Evolutionary conservation across 176 grass and related monocot genomes (phyloP).

Genomic region (Avena insularis): DNA sequence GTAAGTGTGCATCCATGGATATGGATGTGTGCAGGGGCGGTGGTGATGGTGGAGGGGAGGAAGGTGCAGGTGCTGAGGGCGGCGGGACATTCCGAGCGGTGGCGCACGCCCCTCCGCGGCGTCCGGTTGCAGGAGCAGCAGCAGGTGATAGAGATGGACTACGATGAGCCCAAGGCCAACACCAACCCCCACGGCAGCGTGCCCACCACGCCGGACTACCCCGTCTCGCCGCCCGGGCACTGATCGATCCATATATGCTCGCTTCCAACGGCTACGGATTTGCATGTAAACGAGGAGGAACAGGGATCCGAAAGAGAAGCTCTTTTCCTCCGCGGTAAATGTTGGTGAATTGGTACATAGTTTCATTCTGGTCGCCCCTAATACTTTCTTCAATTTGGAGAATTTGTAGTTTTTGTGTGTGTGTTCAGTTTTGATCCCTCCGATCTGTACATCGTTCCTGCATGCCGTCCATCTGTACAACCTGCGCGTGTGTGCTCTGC

Average conservation of each 20-base stretch:
- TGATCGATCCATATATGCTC: background rate
- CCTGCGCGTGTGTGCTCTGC: background rate
- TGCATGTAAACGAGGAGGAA: background rate
- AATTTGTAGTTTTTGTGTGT: background rate
- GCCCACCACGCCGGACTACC: conserved; percentile 31
- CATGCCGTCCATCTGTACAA: background rate
- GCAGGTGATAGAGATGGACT: conserved; percentile 54
- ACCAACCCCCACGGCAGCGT: conserved; percentile 61
- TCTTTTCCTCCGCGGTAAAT: background rate
- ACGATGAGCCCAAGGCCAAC: conserved; percentile 59
- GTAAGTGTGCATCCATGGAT: background rate
- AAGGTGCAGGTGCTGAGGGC: conserved; percentile 41
- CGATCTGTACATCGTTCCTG: background rate
- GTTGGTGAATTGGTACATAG: background rate
- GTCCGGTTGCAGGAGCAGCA: conserved; percentile 25
- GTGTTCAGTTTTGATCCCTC: background rate
- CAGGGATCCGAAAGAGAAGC: background rate
- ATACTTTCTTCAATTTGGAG: background rate
- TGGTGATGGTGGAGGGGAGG: conserved; percentile 37
- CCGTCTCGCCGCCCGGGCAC: conserved; percentile 45
- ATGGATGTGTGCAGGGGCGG: conserved; percentile 16
- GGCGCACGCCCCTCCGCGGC: background rate
- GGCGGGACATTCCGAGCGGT: background rate
- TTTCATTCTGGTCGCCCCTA: background rate
- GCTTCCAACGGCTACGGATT: background rate